A percentile compares a stretch with the other conserved stretches of the same genome.
Conservation (phyloP, 2,329 filamentous ascomycete species). For the Diaporthe citri region DNA sequence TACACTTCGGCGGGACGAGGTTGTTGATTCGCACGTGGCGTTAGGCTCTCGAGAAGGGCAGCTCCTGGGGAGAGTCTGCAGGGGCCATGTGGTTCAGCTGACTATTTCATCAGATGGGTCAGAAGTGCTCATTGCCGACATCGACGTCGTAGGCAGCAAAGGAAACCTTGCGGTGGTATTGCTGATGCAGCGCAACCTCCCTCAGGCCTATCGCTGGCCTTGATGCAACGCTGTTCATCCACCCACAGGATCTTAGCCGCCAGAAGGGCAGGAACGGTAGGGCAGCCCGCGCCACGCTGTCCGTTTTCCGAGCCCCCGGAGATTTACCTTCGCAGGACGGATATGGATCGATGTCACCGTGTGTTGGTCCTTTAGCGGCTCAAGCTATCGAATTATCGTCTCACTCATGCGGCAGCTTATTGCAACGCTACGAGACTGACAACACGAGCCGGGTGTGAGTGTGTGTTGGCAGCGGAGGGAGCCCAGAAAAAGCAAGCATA, state of each 20-base stretch:
- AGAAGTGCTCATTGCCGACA: neutral
- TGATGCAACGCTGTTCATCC: conserved; percentile 28
- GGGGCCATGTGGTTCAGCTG: conserved; percentile 32
- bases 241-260: conserved; percentile 26
- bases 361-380: conserved; percentile 38
- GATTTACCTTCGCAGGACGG: conserved; percentile 11
- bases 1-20: conserved; percentile 24
- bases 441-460: conserved; percentile 30
- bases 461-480: conserved; percentile 27
- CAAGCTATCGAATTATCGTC: conserved; percentile 37
- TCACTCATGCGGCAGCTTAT: conserved; percentile 29
- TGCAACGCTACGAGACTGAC: conserved; percentile 32
- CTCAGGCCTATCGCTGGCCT: conserved; percentile 4
- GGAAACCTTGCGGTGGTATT: neutral
- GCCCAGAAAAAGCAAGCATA: conserved; percentile 24
- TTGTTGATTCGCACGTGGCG: conserved; percentile 38
- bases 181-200: conserved; percentile 5
- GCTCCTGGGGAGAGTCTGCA: conserved; percentile 24
- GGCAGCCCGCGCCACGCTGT: conserved; percentile 32
- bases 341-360: conserved; percentile 24
- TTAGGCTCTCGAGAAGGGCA: conserved; percentile 14
- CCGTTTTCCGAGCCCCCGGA: conserved; percentile 20
- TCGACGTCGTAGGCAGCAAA: neutral
- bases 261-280: conserved; percentile 33
- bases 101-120: conserved; percentile 15